Base-by-base conservation (phyloP, 2,329 filamentous ascomycete species). In the Grosmannia huntii region DNA sequence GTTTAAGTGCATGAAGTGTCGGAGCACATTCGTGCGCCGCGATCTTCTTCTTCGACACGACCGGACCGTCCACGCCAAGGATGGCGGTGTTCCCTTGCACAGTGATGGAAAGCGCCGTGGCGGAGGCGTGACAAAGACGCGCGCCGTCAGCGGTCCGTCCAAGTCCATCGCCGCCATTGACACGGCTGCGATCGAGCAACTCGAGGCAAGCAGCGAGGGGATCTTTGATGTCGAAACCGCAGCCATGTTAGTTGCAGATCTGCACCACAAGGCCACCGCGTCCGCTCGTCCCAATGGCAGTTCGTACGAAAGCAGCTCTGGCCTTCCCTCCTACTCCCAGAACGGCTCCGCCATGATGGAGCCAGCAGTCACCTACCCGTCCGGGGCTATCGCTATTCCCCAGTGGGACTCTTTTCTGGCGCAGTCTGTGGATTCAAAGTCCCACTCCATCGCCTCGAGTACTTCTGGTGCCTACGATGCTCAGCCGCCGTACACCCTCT, bases 1-100 rank as follows among this genome's bases (percentile, higher is more conserved):
- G 44, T 99, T 99, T 81, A 97, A 97, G 73, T 99, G 94, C 75
- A 81, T 90, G 77, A 99, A 99, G 77, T 99, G 94, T 74, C 83
- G 91, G 69, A 96, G 91, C 79, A 99, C 94, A 62, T 99, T 99
- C 71, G 94, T 99, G 67, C 89, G 94, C 71, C 89, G 94, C 74
- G 94, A 99, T 75, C 81, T 99, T 62, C 85, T 99, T 57, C 84
- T 99, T 65, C 88, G 94, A 72, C 94, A 99, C 76, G 94, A 99
- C 74, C 89, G 94, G 68, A 99, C 94, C 64, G 94, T 99, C 63
- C 94, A 99, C 75, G 94, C 94, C 62, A 97, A 97, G 76, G 94
- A 99, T 76, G 92, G 92, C 66, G 92, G 94, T 64, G 83, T 94
- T 56, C 92, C 92, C 64, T 82, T 97, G 53, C 90, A 95, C 72